Percentiles rank a stretch among this genome's conserved stretches.
phyloP scores from a whole-genome alignment of 139 green algal genomes.

The Volvox africanus region DNA sequence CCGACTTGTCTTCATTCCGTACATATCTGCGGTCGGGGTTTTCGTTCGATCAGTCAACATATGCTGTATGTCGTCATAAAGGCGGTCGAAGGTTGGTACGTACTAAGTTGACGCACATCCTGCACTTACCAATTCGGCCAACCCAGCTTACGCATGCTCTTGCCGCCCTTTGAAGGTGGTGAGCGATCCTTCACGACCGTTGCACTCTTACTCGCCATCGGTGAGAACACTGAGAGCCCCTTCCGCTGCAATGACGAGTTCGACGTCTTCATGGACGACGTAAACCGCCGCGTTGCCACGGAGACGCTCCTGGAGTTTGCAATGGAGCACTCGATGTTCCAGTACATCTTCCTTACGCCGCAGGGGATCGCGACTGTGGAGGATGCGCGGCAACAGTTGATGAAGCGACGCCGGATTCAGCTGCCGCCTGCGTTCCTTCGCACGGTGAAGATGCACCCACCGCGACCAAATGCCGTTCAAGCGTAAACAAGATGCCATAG shows the following conservation, averaged over 20 bases:
- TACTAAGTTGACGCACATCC: too few species aligned
- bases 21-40: too few species aligned
- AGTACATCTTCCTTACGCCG: conserved; percentile 90
- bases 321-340: conserved; percentile 64
- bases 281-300: conserved; percentile 76
- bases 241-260: conserved; percentile 93
- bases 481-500: background rate
- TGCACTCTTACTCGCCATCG: conserved; percentile 89
- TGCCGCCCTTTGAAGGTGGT: conserved; percentile 70
- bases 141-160: background rate
- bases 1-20: too few species aligned
- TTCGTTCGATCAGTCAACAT: too few species aligned
- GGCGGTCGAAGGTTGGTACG: too few species aligned
- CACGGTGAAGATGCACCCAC: conserved; percentile 60
- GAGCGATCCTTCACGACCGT: conserved; percentile 94
- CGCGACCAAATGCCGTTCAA: conserved; percentile 36
- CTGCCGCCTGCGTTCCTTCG: conserved; percentile 60
- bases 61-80: too few species aligned
- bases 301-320: conserved; percentile 85
- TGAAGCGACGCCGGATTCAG: background rate
- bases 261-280: conserved; percentile 88
- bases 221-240: conserved; percentile 78
- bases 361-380: conserved; percentile 64
- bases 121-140: background rate
- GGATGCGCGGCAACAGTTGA: conserved; percentile 50